phyloP scores from a whole-genome alignment of 2,329 filamentous ascomycete species.

The Coniella lustricola region DNA sequence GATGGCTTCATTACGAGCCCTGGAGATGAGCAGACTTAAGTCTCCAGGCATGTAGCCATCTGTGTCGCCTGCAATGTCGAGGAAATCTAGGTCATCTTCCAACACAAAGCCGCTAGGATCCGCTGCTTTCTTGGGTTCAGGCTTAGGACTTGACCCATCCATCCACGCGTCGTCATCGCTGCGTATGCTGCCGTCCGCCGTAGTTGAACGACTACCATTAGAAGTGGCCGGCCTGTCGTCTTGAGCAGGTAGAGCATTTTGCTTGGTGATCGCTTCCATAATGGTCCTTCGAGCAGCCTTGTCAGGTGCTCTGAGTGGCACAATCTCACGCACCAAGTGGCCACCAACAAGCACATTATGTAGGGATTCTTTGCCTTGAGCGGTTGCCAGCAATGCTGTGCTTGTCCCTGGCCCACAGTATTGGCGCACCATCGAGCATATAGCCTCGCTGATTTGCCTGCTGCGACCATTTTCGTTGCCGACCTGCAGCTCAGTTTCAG shows the following conservation, averaged over 20 bases:
- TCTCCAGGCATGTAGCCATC: conserved; percentile 99
- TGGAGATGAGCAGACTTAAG: conserved; percentile 73
- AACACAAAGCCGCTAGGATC: conserved; percentile 60
- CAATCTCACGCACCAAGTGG: conserved; percentile 85
- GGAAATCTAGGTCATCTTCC: conserved; percentile 73
- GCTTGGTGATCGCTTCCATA: conserved; percentile 68
- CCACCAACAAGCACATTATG: conserved; percentile 87
- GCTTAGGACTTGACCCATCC: conserved; percentile 58
- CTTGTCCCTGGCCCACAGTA: conserved; percentile 74
- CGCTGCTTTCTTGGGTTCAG: conserved; percentile 29
- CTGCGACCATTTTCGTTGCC: conserved; percentile 90
- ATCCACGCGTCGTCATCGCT: conserved; percentile 62
- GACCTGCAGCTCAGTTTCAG: conserved; percentile 89
- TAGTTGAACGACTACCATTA: conserved; percentile 48
- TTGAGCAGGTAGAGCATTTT: conserved; percentile 38
- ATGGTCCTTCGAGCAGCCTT: conserved; percentile 83
- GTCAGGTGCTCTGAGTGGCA: conserved; percentile 82
- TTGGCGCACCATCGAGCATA: conserved; percentile 75
- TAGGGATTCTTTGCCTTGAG: conserved; percentile 85
- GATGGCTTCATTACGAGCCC: conserved; percentile 85
- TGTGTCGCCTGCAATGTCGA: conserved; percentile 87
- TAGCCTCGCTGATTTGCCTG: conserved; percentile 82
- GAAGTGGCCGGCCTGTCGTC: conserved; percentile 29
- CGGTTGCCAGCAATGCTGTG: conserved; percentile 82
- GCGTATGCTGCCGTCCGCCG: conserved; percentile 44